These are phyloP conservation scores for Calonectria henricotiae DNA, from an alignment of 2,329 filamentous ascomycete species.

Conservation along the genomic window DNA sequence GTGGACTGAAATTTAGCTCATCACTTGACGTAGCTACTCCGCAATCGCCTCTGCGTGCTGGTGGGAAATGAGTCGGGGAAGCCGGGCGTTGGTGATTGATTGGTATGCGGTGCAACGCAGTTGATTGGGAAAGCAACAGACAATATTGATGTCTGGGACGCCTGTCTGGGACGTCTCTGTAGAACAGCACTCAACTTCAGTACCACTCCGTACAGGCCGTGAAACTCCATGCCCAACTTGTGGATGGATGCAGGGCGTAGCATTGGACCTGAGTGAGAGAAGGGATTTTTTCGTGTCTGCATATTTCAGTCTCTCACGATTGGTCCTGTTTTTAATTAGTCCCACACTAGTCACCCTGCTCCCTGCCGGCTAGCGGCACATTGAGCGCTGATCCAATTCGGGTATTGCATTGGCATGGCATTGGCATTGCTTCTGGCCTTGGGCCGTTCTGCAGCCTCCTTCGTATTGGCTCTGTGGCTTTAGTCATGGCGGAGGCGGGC, in stretches of 20 bases:
- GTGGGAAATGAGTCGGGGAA: conserved; percentile 7
- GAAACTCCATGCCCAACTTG: too few species aligned
- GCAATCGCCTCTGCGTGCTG: neutral
- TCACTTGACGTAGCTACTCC: conserved; percentile 16
- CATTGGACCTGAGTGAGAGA: too few species aligned
- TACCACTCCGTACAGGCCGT: too few species aligned
- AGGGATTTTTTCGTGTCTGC: too few species aligned
- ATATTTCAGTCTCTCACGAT: neutral
- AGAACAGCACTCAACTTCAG: neutral
- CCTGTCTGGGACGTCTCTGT: neutral
- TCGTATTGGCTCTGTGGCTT: conserved; percentile 16
- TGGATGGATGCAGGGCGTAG: too few species aligned
- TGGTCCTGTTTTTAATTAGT: conserved; percentile 7
- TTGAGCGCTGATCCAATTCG: conserved; percentile 1
- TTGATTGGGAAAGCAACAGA: neutral
- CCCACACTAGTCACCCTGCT: conserved; percentile 5
- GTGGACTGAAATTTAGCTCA: conserved; percentile 9
- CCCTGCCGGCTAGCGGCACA: conserved; percentile 19
- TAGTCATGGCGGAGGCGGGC: neutral
- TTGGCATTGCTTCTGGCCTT: neutral
- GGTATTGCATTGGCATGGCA: neutral
- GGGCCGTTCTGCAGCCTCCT: neutral
- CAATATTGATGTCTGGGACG: neutral
- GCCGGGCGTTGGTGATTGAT: neutral
- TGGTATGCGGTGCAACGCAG: neutral